A percentile compares a stretch with the other conserved stretches of the same genome.
Evolutionary conservation across 2,329 filamentous ascomycete species (phyloP).

Genomic region (Xenoacremonium recifei): DNA sequence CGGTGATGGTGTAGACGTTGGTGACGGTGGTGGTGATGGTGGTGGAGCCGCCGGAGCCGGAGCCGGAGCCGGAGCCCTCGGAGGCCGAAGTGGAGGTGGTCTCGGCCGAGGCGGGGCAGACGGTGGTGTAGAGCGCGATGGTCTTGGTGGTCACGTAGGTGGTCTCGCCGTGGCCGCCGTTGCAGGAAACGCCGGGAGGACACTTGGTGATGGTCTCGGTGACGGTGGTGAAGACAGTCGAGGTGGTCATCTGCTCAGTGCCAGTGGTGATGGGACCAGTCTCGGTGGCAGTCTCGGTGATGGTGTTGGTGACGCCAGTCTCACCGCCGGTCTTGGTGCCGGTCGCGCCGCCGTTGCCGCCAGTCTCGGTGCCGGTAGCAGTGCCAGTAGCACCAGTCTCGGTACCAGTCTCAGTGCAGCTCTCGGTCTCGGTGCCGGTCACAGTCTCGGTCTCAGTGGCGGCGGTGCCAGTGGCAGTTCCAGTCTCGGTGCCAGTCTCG

Average conservation of each 20-base stretch:
- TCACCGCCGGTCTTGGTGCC: neutral
- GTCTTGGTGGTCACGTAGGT: constrained; percentile 36
- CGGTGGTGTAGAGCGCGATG: constrained; percentile 40
- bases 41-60: constrained; percentile 10
- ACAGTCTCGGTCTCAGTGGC: neutral
- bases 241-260: constrained; percentile 23
- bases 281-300: neutral
- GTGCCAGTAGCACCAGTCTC: neutral
- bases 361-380: neutral
- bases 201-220: constrained; percentile 52
- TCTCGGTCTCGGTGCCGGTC: constrained; percentile 4
- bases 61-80: no score
- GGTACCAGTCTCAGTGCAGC: constrained; percentile 4
- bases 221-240: constrained; percentile 32
- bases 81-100: no score
- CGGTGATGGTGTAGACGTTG: constrained; percentile 16
- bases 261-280: constrained; percentile 4
- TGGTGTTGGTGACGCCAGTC: neutral
- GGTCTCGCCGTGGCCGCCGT: constrained; percentile 26
- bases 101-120: constrained; percentile 33
- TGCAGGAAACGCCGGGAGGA: constrained; percentile 39
- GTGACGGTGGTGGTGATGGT: constrained; percentile 13
- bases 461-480: neutral
- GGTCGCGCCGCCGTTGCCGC: no score
- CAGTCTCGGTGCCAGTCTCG: neutral